Evolutionary conservation across 1,284 basidiomycete genomes (phyloP).

Genomic region (Schizophyllum commune): DNA sequence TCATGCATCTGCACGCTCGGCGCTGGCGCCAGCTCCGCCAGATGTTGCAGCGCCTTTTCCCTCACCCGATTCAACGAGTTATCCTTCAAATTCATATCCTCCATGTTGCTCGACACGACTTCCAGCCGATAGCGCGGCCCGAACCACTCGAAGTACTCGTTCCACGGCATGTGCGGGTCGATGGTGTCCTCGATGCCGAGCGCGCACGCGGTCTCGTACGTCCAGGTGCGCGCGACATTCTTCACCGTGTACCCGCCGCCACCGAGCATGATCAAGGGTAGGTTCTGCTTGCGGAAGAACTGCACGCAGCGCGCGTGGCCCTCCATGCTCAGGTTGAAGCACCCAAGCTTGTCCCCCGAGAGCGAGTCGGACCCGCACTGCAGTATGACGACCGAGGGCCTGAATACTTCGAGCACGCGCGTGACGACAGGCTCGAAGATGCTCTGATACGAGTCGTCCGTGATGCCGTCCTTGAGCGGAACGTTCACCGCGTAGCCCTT

Average conservation of each 20-base stretch:
- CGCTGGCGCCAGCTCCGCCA: conserved; percentile 72
- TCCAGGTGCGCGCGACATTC: conserved; percentile 94
- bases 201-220: conserved; percentile 94
- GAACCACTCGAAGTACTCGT: conserved; percentile 97
- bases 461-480: conserved; percentile 90
- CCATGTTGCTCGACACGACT: conserved; percentile 89
- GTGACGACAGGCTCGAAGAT: conserved; percentile 88
- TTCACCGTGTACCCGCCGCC: conserved; percentile 97
- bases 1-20: conserved; percentile 88
- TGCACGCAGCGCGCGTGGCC: conserved; percentile 91
- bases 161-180: conserved; percentile 84
- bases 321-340: conserved; percentile 93
- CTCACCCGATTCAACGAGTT: conserved; percentile 70
- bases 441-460: conserved; percentile 75
- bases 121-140: conserved; percentile 93
- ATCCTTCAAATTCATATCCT: conserved; percentile 84
- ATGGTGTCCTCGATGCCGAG: conserved; percentile 78
- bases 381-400: conserved; percentile 84
- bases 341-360: conserved; percentile 92
- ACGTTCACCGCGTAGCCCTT: conserved; percentile 92
- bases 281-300: conserved; percentile 77
- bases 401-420: conserved; percentile 85
- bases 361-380: conserved; percentile 97
- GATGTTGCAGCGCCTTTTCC: conserved; percentile 64
- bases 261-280: conserved; percentile 89